Conservation (phyloP, 495 filamentous ascomycete genomes). For the Penicillium alfredii region DNA sequence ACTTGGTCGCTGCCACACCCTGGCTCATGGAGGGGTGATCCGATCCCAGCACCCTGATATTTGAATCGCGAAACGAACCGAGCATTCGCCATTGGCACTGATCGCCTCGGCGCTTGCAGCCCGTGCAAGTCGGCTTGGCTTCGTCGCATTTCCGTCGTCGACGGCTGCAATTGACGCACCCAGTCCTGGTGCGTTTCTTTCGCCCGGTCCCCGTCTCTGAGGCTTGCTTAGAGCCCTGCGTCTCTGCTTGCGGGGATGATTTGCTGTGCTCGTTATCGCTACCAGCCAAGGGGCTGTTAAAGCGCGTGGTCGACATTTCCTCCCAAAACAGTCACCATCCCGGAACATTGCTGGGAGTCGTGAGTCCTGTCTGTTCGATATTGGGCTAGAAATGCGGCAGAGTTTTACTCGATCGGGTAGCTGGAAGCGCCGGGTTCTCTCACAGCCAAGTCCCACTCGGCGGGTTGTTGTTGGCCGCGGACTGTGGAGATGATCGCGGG, state of each 20-base stretch:
- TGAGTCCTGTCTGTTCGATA: conserved; percentile 1
- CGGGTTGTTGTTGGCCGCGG: conserved; percentile 3
- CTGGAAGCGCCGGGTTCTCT: conserved; percentile 15
- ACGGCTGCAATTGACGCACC: conserved; percentile 32
- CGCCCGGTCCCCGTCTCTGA: conserved; percentile 8
- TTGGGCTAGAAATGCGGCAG: conserved; percentile 3
- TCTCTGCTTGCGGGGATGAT: not conserved
- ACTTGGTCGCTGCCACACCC: conserved; percentile 11
- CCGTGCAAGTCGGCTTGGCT: conserved; percentile 25
- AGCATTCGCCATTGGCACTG: conserved; percentile 29
- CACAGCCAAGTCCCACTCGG: not conserved
- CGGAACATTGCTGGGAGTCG: conserved; percentile 3
- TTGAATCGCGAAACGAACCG: conserved; percentile 32
- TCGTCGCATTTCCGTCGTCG: conserved; percentile 32
- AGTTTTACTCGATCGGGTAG: conserved; percentile 17
- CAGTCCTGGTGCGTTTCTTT: conserved; percentile 30
- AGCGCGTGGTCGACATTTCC: conserved; percentile 1
- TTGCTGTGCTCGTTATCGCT: not conserved
- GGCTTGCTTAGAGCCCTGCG: conserved; percentile 15
- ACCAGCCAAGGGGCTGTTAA: not conserved
- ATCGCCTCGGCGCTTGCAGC: conserved; percentile 28
- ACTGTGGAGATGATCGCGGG: conserved; percentile 7
- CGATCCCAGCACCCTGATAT: conserved; percentile 26
- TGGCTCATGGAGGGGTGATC: conserved; percentile 31
- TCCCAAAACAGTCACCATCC: not conserved